These are phyloP conservation scores for Mallotus nudiflorus DNA, from an alignment of 345 rosid genomes.

Conservation along the genomic window DNA sequence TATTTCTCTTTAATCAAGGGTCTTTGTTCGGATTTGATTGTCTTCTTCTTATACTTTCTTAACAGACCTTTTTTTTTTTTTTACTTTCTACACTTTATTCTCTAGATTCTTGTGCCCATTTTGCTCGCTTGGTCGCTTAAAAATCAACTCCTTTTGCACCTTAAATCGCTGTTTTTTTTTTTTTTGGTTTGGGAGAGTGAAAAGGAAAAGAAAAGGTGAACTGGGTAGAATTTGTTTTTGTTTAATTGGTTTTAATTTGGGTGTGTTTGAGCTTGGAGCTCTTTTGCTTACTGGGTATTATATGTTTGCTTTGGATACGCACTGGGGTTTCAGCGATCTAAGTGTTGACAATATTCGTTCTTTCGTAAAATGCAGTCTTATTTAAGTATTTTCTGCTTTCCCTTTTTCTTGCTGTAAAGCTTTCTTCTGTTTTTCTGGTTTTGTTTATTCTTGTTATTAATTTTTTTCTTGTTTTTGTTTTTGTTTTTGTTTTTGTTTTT, in stretches of 20 bases:
- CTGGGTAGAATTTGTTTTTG: background rate
- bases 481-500: background rate
- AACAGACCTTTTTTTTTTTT: background rate
- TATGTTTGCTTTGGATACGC: background rate
- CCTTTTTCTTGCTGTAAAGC: no score
- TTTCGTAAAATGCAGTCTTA: background rate
- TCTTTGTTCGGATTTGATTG: constrained; percentile 15
- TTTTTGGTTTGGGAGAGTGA: no score
- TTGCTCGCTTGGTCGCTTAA: background rate
- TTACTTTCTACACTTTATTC: background rate
- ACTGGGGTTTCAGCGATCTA: constrained; percentile 9
- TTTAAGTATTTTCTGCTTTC: background rate
- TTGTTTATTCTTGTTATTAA: background rate
- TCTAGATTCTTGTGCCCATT: background rate
- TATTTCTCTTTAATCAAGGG: constrained; percentile 19
- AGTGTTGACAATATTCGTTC: background rate
- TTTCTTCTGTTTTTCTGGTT: background rate
- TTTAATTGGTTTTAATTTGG: constrained; percentile 1
- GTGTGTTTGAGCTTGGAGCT: background rate
- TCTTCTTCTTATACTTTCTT: constrained; percentile 12
- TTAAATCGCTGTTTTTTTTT: background rate
- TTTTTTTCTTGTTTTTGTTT: background rate
- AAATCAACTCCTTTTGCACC: constrained; percentile 1
- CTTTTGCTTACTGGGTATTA: background rate
- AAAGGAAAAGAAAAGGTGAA: background rate